A percentile compares a stretch with the other conserved stretches of the same genome.
phyloP scores from a whole-genome alignment of 2,329 filamentous ascomycete species.

The Annulohypoxylon truncatum region DNA sequence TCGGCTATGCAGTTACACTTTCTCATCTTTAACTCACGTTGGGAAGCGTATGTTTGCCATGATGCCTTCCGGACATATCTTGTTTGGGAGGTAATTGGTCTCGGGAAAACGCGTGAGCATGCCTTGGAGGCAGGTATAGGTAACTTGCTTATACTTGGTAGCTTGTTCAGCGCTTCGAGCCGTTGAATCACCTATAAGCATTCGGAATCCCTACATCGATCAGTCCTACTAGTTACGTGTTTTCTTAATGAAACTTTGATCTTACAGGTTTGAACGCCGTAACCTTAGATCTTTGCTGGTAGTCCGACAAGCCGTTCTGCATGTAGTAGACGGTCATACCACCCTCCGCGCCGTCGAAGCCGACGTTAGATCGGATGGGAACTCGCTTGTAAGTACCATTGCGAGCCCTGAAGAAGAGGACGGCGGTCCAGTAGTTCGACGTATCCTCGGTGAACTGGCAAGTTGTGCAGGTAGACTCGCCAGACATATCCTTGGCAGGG shows the following conservation, averaged over 20 bases:
- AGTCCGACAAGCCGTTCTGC: conserved; percentile 48
- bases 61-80: conserved; percentile 56
- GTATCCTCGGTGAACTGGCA: conserved; percentile 47
- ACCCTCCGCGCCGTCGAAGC: conserved; percentile 50
- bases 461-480: conserved; percentile 46
- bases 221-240: conserved; percentile 25
- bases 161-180: conserved; percentile 52
- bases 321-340: conserved; percentile 60
- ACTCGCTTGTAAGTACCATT: conserved; percentile 49
- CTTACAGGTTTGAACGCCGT: conserved; percentile 56
- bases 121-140: conserved; percentile 57
- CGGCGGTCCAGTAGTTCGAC: conserved; percentile 49
- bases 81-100: conserved; percentile 53
- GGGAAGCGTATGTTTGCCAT: conserved; percentile 59
- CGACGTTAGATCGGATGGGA: conserved; percentile 45
- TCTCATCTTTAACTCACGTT: conserved; percentile 55
- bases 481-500: conserved; percentile 45
- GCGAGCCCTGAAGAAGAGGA: conserved; percentile 45
- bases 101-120: conserved; percentile 53
- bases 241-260: background rate
- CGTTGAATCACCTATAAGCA: conserved; percentile 56
- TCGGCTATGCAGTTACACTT: conserved; percentile 25
- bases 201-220: conserved; percentile 55
- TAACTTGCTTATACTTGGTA: conserved; percentile 56
- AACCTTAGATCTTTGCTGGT: conserved; percentile 53